phyloP scores from a whole-genome alignment of 352 stramenopile species.

The Phytophthora ramorum region DNA sequence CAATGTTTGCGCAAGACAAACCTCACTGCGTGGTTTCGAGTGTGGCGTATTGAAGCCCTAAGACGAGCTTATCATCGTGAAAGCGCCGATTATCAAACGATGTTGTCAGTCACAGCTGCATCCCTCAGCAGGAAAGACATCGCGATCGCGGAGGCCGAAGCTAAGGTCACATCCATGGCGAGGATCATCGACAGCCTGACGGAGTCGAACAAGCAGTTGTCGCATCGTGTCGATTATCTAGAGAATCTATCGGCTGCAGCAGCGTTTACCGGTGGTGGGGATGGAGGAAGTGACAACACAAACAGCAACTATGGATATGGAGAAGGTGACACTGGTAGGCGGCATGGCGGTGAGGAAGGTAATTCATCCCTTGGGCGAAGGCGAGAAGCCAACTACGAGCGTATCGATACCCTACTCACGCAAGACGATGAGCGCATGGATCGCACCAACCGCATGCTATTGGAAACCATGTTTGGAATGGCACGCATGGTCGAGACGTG shows the following conservation, averaged over 20 bases:
- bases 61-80: constrained; percentile 76
- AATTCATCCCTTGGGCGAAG: constrained; percentile 15
- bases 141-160: constrained; percentile 64
- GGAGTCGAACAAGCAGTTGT: constrained; percentile 74
- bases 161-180: constrained; percentile 73
- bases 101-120: constrained; percentile 77
- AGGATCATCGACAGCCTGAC: constrained; percentile 84
- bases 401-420: constrained; percentile 57
- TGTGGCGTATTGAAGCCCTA: constrained; percentile 78
- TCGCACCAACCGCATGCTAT: constrained; percentile 76
- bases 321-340: constrained; percentile 13
- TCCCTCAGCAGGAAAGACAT: constrained; percentile 84
- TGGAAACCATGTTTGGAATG: constrained; percentile 87
- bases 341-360: neutral
- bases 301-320: constrained; percentile 8
- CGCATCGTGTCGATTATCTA: constrained; percentile 68
- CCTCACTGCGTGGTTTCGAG: constrained; percentile 66
- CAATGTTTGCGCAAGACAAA: constrained; percentile 58
- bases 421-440: constrained; percentile 69
- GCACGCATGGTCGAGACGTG: constrained; percentile 85
- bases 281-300: constrained; percentile 7
- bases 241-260: constrained; percentile 53
- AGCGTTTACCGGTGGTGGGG: constrained; percentile 14
- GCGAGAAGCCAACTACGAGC: constrained; percentile 54
- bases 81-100: constrained; percentile 82